These are phyloP conservation scores for Rhodosporidiobolus odoratus DNA, from an alignment of 768 basidiomycete species.

Conservation along the genomic window DNA sequence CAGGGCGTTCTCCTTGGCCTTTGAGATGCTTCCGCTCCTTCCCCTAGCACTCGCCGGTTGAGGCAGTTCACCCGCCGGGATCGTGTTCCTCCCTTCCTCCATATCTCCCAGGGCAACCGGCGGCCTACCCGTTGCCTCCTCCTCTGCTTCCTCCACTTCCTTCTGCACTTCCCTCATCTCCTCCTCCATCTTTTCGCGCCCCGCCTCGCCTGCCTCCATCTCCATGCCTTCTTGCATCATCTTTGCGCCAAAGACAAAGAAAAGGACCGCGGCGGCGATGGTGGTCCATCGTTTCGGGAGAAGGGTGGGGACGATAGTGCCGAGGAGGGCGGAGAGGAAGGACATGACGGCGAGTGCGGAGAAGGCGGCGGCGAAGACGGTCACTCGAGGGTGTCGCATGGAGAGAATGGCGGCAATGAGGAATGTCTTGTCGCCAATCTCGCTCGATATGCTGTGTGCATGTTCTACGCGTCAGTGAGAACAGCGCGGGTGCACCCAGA, in stretches of 20 bases:
- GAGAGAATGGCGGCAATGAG: constrained; percentile 74
- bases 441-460: constrained; percentile 52
- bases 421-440: constrained; percentile 94
- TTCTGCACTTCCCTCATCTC: constrained; percentile 96
- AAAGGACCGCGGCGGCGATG: constrained; percentile 68
- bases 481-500: too few relatives aligned
- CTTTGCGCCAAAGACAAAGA: constrained; percentile 81
- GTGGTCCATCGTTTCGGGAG: constrained; percentile 69
- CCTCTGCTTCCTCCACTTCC: constrained; percentile 77
- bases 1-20: constrained; percentile 33
- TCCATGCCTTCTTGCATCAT: constrained; percentile 78
- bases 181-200: constrained; percentile 76
- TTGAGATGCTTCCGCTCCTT: constrained; percentile 5
- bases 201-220: constrained; percentile 60
- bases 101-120: constrained; percentile 57
- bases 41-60: neutral
- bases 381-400: constrained; percentile 72
- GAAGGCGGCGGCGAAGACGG: constrained; percentile 84
- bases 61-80: neutral
- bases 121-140: constrained; percentile 45
- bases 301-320: constrained; percentile 77
- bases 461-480: neutral
- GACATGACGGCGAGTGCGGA: constrained; percentile 87
- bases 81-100: constrained; percentile 58
- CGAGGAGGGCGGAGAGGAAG: constrained; percentile 84